Evolutionary conservation across 208 protist genomes (phyloP).

Genomic region (Trypanosoma platydactyli): DNA sequence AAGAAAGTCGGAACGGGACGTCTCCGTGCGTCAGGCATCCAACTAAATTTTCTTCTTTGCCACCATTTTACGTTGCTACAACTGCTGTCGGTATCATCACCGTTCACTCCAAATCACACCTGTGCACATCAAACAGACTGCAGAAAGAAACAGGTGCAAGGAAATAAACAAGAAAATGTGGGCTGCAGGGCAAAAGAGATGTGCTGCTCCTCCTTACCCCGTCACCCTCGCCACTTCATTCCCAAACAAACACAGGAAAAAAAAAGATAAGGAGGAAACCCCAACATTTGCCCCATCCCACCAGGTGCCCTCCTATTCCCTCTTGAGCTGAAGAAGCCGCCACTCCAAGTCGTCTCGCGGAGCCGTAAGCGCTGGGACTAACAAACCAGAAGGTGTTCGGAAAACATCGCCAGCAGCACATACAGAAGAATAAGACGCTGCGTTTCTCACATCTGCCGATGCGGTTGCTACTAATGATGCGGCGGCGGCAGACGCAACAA

Average conservation of each 20-base stretch:
- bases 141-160: no score
- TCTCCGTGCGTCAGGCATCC: no score
- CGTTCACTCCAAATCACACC: no score
- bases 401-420: conserved; percentile 30
- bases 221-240: no score
- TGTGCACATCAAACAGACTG: no score
- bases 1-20: no score
- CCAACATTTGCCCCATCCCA: background rate
- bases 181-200: no score
- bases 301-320: conserved; percentile 6
- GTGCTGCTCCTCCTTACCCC: conserved; percentile 5
- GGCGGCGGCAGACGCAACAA: conserved; percentile 59
- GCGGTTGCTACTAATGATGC: conserved; percentile 15
- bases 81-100: no score
- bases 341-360: conserved; percentile 73
- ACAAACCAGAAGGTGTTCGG: conserved; percentile 61
- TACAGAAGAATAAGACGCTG: conserved; percentile 8
- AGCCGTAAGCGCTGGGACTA: conserved; percentile 43
- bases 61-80: no score
- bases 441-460: conserved; percentile 3
- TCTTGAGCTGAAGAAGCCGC: conserved; percentile 64
- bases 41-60: no score
- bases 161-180: no score
- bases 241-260: background rate
- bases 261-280: conserved; percentile 13